Evolutionary conservation across 352 stramenopile species (phyloP), one percentile per base, ranked within the genome.

Genomic region (Globisporangium ultimum): DNA sequence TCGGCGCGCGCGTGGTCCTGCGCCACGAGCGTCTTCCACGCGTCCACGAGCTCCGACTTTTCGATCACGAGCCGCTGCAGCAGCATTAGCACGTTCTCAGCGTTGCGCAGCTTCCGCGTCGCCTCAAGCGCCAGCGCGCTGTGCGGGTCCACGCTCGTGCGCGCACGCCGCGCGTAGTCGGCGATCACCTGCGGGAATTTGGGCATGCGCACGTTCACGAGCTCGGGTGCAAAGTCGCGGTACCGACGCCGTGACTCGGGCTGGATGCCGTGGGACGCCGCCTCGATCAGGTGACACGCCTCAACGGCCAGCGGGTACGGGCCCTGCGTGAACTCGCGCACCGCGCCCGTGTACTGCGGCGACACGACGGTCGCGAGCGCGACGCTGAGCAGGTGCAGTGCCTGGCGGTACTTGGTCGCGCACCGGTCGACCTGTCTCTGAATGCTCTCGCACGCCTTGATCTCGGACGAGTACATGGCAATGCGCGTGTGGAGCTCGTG

Each of bases 21-120:
- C 22, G 75, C 80, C 0, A 95, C 73, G 53, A 87, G 73, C 7
- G 63, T 56, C 49, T 85, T 82, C 85, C 85, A 95, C 58, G 88
- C 80, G 15, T 90, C 81, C 20, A 95, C 74, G n/a, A 84, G 60
- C 61, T 92, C 83, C 3, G 91, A 68, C 63, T 95, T 95, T 55
- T 89, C 75, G 41, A 91, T 87, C 59, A 92, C 85, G 34, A 92
- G 73, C 6, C 83, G 81, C 61, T 95, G 85, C 59, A 90, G 60
- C 64, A 91, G 70, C 68, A 95, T 89, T 45, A 93, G 61, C 15
- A 91, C 74, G 58, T 90, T 93, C 61, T 95, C 85, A 6, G 85
- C 84, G 55, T 64, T 71, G 57, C 86, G 82, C 38, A 95, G 67
- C 54, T 92, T 87, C 24, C 85, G 80, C 71, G 85, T 85, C 52